phyloP scores from a whole-genome alignment of 2,329 filamentous ascomycete genomes.

The Ophiostoma himal-ulmi region DNA sequence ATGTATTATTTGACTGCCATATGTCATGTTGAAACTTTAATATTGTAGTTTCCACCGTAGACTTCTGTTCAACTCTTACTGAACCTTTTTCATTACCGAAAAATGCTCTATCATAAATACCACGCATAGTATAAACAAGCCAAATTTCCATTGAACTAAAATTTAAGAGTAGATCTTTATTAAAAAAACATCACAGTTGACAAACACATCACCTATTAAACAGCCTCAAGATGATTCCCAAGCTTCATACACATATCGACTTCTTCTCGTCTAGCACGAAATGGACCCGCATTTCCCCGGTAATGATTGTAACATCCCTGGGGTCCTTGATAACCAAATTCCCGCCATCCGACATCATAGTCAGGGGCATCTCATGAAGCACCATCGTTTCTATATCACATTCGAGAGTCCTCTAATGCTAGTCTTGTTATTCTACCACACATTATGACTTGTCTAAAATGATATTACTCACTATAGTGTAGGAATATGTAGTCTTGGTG shows the following conservation, averaged over 20 bases:
- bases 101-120: no score
- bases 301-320: background rate
- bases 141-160: no score
- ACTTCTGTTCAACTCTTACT: no score
- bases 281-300: background rate
- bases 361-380: background rate
- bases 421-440: background rate
- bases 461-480: background rate
- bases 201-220: no score
- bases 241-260: background rate
- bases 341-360: background rate
- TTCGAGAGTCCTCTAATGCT: background rate
- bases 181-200: background rate
- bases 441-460: background rate
- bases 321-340: background rate
- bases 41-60: no score
- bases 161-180: no score
- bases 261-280: background rate
- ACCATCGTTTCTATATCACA: background rate
- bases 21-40: no score
- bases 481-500: background rate
- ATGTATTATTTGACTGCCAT: no score
- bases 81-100: no score
- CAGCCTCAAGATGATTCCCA: background rate
- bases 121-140: no score